phyloP scores from a whole-genome alignment of 495 filamentous ascomycete species.

The Aspergillus campestris region DNA sequence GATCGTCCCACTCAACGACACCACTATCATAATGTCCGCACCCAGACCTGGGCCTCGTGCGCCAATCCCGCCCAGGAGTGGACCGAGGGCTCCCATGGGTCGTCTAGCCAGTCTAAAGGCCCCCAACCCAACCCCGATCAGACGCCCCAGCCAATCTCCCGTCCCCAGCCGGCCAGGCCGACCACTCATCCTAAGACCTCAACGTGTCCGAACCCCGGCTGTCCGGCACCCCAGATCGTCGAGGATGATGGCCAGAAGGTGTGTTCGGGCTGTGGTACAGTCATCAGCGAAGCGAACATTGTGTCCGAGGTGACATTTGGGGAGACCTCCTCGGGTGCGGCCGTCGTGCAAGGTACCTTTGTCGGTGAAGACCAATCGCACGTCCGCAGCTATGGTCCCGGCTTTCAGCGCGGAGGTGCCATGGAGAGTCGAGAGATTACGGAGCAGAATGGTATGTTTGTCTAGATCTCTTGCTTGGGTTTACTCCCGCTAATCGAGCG shows the following conservation, averaged over 20 bases:
- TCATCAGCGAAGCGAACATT: constrained; percentile 75
- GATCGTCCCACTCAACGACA: too few relatives aligned
- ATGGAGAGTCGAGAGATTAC: constrained; percentile 63
- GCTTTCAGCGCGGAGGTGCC: constrained; percentile 46
- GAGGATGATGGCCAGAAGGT: constrained; percentile 50
- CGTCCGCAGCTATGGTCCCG: constrained; percentile 51
- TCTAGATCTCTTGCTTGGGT: not conserved
- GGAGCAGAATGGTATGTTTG: constrained; percentile 49
- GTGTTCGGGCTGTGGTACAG: constrained; percentile 75
- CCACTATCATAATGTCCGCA: constrained; percentile 22
- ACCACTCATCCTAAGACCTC: constrained; percentile 35
- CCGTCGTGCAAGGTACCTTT: constrained; percentile 83
- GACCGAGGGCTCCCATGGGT: constrained; percentile 28
- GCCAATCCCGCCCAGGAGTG: constrained; percentile 20
- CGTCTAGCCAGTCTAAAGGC: constrained; percentile 35
- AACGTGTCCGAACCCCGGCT: constrained; percentile 41
- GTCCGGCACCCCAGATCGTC: constrained; percentile 40
- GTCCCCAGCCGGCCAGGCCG: constrained; percentile 25
- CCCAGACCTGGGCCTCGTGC: constrained; percentile 26
- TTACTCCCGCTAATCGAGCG: not conserved
- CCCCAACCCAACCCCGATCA: constrained; percentile 28
- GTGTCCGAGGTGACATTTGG: constrained; percentile 87
- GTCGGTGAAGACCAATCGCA: constrained; percentile 72
- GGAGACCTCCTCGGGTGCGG: constrained; percentile 72
- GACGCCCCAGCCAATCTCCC: constrained; percentile 27